Percentiles rank a stretch among this genome's conserved stretches.
These are phyloP conservation scores for Cicer judaicum DNA, from an alignment of 306 rosid genomes.

Conservation along the genomic window DNA sequence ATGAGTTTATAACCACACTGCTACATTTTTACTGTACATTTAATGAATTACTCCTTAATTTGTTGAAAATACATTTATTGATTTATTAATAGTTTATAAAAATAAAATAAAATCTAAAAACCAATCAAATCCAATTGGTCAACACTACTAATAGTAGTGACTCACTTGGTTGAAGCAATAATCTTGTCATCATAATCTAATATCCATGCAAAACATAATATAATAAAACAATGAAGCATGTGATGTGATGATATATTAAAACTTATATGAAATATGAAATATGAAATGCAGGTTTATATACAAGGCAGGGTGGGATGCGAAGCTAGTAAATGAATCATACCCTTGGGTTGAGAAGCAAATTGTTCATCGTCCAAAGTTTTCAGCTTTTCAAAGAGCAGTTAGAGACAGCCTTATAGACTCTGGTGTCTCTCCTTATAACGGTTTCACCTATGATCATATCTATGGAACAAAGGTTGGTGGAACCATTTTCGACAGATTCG, in stretches of 20 bases:
- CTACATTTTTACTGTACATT: too few species aligned
- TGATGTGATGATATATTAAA: too few species aligned
- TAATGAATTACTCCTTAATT: too few species aligned
- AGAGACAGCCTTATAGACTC: constrained; percentile 73
- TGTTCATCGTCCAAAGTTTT: constrained; percentile 70
- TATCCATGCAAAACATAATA: too few species aligned
- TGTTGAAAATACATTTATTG: too few species aligned
- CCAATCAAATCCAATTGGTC: too few species aligned
- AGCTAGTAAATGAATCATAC: constrained; percentile 79
- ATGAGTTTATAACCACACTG: too few species aligned
- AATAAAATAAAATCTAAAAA: too few species aligned
- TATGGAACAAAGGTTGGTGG: constrained; percentile 96
- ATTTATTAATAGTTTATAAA: too few species aligned
- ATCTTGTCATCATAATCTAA: background rate
- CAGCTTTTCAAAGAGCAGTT: constrained; percentile 70
- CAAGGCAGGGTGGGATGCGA: constrained; percentile 73
- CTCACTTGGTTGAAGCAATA: background rate
- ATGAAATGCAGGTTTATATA: constrained; percentile 69
- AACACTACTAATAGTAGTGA: too few species aligned
- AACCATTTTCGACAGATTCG: constrained; percentile 81
- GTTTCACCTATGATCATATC: constrained; percentile 90
- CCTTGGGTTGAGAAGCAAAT: constrained; percentile 88
- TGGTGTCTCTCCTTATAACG: constrained; percentile 86
- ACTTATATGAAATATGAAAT: constrained; percentile 21
- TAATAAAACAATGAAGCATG: too few species aligned